A percentile compares a stretch with the other conserved stretches of the same genome.
Evolutionary conservation across 1,139 yeast genomes (phyloP).

Genomic region (Casaregolazyma lundiana): DNA sequence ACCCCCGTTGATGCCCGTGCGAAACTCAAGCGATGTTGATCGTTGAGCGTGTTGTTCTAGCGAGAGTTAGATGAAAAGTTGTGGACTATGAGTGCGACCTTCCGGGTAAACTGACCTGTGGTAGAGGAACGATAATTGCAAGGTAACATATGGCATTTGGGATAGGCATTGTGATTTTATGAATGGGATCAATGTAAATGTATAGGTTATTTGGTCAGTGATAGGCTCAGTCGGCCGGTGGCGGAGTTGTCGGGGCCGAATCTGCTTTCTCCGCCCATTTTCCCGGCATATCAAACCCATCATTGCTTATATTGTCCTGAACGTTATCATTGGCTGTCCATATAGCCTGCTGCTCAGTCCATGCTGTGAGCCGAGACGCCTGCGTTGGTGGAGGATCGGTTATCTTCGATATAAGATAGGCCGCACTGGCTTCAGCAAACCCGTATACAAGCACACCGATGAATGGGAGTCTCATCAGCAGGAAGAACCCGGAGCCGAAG

Average conservation of each 20-base stretch:
- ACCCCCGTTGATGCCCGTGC: too few species aligned
- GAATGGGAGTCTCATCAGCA: conserved; percentile 43
- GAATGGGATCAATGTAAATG: too few species aligned
- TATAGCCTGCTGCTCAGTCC: conserved; percentile 27
- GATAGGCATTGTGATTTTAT: too few species aligned
- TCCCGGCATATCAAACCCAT: conserved; percentile 1
- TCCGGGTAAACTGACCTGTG: conserved; percentile 3
- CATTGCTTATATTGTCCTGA: neutral
- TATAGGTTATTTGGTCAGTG: too few species aligned
- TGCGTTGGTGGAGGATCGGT: conserved; percentile 48
- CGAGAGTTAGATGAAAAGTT: conserved; percentile 1
- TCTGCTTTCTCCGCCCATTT: neutral
- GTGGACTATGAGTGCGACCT: too few species aligned
- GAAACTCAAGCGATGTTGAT: too few species aligned
- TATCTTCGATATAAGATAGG: conserved; percentile 51
- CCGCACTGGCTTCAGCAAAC: conserved; percentile 52
- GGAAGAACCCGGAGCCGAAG: conserved; percentile 49
- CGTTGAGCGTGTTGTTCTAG: too few species aligned
- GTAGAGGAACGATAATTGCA: too few species aligned
- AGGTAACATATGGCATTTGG: too few species aligned
- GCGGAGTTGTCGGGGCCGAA: neutral
- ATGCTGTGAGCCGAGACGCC: conserved; percentile 19
- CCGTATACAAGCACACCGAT: conserved; percentile 49
- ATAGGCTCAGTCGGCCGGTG: neutral
- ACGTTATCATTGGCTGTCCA: conserved; percentile 23